phyloP scores from a whole-genome alignment of 192 early-diverging fungal genomes.

The Backusella tuberculispora region DNA sequence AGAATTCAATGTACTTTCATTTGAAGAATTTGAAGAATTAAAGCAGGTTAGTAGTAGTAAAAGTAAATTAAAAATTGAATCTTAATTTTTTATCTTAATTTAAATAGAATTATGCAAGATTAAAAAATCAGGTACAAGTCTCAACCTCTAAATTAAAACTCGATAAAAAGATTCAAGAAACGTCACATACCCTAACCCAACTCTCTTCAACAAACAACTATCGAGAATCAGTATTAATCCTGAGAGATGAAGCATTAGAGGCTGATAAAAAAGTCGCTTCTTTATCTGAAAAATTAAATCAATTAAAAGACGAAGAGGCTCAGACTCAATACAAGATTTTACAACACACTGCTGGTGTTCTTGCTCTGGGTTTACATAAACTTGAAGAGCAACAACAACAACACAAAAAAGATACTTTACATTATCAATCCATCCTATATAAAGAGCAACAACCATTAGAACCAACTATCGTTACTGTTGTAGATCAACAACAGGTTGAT shows the following conservation, averaged over 20 bases:
- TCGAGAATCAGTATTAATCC: slow-evolving; percentile 53
- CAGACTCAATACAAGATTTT: slow-evolving; percentile 52
- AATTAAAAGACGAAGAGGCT: slow-evolving; percentile 49
- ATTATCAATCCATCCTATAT: no score
- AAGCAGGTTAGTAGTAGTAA: slow-evolving; percentile 48
- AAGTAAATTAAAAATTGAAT: background rate
- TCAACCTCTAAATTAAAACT: slow-evolving; percentile 51
- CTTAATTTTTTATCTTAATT: no score
- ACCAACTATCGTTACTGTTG: background rate
- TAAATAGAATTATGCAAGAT: slow-evolving; percentile 52
- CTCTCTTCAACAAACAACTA: slow-evolving; percentile 43
- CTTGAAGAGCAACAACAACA: slow-evolving; percentile 34
- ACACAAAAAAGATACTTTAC: background rate
- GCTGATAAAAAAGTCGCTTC: slow-evolving; percentile 59
- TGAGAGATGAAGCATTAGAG: slow-evolving; percentile 52
- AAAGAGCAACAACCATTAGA: no score
- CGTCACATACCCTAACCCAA: slow-evolving; percentile 55
- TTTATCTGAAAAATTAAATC: slow-evolving; percentile 52
- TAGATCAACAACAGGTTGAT: slow-evolving; percentile 27
- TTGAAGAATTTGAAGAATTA: slow-evolving; percentile 56
- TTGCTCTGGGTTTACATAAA: slow-evolving; percentile 50
- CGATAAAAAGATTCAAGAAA: slow-evolving; percentile 64
- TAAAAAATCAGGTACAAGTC: slow-evolving; percentile 51
- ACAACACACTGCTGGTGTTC: slow-evolving; percentile 57
- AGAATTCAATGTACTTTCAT: slow-evolving; percentile 53